A percentile compares a stretch with the other conserved stretches of the same genome.
Conservation (phyloP, 2,329 filamentous ascomycete genomes). For the Pleurostoma richardsiae region DNA sequence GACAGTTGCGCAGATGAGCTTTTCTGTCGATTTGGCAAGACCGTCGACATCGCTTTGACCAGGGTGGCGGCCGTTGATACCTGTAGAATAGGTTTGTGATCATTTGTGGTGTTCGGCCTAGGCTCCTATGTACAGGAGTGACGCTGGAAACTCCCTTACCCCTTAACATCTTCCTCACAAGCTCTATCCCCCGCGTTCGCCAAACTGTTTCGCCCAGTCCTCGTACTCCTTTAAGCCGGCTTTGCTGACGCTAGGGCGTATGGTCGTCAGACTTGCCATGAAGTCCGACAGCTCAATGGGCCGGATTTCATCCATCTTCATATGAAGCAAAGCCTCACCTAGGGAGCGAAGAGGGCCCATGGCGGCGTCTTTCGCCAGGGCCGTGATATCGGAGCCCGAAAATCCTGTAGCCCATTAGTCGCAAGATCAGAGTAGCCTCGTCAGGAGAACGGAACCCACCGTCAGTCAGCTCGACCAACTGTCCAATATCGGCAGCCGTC, state of each 20-base stretch:
- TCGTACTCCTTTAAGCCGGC: constrained; percentile 84
- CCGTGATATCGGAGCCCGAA: constrained; percentile 94
- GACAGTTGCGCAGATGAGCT: too few relatives aligned
- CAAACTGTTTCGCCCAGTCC: constrained; percentile 90
- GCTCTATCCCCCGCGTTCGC: constrained; percentile 73
- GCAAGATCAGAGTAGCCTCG: not conserved
- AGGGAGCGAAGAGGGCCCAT: constrained; percentile 92
- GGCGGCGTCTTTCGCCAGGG: constrained; percentile 92
- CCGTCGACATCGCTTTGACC: too few relatives aligned
- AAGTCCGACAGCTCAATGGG: constrained; percentile 84
- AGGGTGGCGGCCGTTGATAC: too few relatives aligned
- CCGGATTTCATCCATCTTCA: constrained; percentile 90
- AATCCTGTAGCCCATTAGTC: constrained; percentile 58
- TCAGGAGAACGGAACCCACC: constrained; percentile 45
- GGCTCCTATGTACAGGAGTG: not conserved
- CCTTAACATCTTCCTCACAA: too few relatives aligned
- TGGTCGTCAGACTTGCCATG: constrained; percentile 73
- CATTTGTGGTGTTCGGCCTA: too few relatives aligned
- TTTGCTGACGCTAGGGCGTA: constrained; percentile 84
- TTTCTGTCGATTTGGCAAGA: too few relatives aligned
- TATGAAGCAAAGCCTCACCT: constrained; percentile 83
- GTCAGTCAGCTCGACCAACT: constrained; percentile 75
- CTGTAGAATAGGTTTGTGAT: too few relatives aligned
- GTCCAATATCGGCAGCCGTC: constrained; percentile 63
- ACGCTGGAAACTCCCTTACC: too few relatives aligned